Percentiles rank a stretch among this genome's conserved stretches.
These are phyloP conservation scores for Pichia sp. DNA, from an alignment of 1,139 yeast species.

Conservation along the genomic window DNA sequence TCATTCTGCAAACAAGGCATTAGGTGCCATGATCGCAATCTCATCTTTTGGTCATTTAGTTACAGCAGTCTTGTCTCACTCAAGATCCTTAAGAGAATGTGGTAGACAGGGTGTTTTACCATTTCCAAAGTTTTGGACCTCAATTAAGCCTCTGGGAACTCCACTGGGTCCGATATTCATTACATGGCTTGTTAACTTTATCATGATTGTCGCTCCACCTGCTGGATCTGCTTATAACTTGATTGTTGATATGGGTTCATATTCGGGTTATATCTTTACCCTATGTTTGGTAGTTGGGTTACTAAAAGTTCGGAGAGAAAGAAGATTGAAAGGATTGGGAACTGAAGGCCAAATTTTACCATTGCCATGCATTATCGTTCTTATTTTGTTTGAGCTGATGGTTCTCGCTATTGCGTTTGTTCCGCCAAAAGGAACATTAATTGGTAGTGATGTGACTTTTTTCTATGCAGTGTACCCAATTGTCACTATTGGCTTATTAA, in stretches of 20 bases:
- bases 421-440: conserved; percentile 37
- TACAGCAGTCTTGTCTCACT: conserved; percentile 40
- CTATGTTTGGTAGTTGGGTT: conserved; percentile 37
- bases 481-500: conserved; percentile 33
- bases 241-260: conserved; percentile 34
- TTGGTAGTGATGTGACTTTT: conserved; percentile 37
- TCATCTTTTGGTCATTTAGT: conserved; percentile 43
- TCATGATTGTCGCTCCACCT: conserved; percentile 42
- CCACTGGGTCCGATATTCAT: conserved; percentile 39
- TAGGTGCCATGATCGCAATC: conserved; percentile 39
- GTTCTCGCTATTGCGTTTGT: conserved; percentile 41
- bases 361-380: conserved; percentile 32
- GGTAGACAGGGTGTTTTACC: conserved; percentile 48
- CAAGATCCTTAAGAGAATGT: conserved; percentile 42
- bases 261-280: conserved; percentile 38
- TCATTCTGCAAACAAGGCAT: conserved; percentile 34
- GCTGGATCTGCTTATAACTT: conserved; percentile 47
- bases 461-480: conserved; percentile 32
- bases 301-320: conserved; percentile 35
- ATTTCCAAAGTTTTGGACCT: conserved; percentile 38
- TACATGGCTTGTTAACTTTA: conserved; percentile 38
- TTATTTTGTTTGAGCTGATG: conserved; percentile 34
- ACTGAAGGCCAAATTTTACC: conserved; percentile 31
- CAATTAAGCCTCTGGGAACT: conserved; percentile 41
- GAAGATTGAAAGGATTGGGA: conserved; percentile 38